These are phyloP conservation scores for Eimeria necatrix DNA, from an alignment of 169 alveolate species.

Conservation along the genomic window DNA sequence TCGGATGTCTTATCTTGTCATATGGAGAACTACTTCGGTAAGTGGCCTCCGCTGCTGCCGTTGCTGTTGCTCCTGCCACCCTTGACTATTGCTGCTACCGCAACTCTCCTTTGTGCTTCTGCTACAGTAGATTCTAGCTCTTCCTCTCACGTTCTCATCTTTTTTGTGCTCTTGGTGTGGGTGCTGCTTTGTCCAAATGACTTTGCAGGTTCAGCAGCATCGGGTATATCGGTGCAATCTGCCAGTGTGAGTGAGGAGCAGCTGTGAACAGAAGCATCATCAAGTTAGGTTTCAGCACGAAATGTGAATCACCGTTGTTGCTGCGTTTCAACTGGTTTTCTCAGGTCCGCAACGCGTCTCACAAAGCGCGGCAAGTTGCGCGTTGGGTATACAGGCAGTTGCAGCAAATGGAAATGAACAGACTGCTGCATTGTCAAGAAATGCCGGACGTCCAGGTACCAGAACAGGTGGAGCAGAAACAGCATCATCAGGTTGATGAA, in stretches of 20 bases:
- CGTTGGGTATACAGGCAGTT: slow-evolving; percentile 71
- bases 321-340: not conserved
- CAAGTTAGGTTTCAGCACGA: not conserved
- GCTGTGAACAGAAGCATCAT: not conserved
- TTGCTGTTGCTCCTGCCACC: not conserved
- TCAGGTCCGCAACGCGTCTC: slow-evolving; percentile 47
- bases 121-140: not conserved
- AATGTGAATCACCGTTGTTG: not conserved
- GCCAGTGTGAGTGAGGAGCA: slow-evolving; percentile 9
- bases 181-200: not conserved
- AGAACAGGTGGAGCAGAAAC: not conserved
- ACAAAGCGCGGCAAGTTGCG: slow-evolving; percentile 69
- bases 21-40: not conserved
- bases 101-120: not conserved
- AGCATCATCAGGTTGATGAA: not conserved
- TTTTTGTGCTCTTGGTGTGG: not conserved
- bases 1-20: slow-evolving; percentile 45
- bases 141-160: not conserved
- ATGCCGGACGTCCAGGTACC: not conserved
- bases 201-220: not conserved
- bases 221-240: not conserved
- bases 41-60: slow-evolving; percentile 18
- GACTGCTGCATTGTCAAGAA: slow-evolving; percentile 14
- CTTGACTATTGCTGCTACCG: not conserved
- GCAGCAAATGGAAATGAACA: slow-evolving; percentile 54